Evolutionary conservation across 2,329 filamentous ascomycete genomes (phyloP), one percentile per base, ranked within the genome.

Genomic region (Zymoseptoria passerinii): DNA sequence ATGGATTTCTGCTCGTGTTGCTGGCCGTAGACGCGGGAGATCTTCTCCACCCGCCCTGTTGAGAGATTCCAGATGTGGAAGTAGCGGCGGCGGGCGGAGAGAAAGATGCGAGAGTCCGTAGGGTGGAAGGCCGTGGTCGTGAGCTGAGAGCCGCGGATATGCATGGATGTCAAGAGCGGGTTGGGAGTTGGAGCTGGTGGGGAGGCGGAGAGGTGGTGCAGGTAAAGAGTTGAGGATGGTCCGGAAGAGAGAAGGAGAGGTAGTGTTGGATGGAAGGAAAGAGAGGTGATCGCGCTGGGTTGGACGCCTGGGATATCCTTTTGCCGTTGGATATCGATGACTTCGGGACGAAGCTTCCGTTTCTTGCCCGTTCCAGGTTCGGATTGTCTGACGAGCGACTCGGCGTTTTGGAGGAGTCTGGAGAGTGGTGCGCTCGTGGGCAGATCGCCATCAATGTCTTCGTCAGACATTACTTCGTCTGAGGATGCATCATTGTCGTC

Each of bases 1-100:
- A 96, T 96, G 48, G 83, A 88, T 67, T 86, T 88, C 73, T 96
- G 92, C 73, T 95, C 90, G 57, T 89, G 81, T 64, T 86, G 80
- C 65, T 91, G 87, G 62, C 91, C 84, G 70, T 88, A 83, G 59
- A 94, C 77, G 71, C 88, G 80, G 66, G 83, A 85, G 50, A 95
- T 83, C 75, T 95, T 96, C 68, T 92, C 88, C 53, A 99, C 85
- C 10, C 80, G 78, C 50, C 94, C 94, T 0, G 87, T 86, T 50
- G 87, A 79, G 23, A 99, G 81, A 68, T 97, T 87, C 94, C 94
- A 99, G 65, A 88, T 86, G 75, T 97, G 94, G 74, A 97, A 96
- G 77, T 91, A 97, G 63, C 86, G 86, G 53, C 94, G 84, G 40
- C 92, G 87, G 44, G 92, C 92, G 18, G 91, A 88, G 60, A 96